Base-by-base conservation (phyloP, 176 grass and related monocot species). In the Eragrostis nindensis region DNA sequence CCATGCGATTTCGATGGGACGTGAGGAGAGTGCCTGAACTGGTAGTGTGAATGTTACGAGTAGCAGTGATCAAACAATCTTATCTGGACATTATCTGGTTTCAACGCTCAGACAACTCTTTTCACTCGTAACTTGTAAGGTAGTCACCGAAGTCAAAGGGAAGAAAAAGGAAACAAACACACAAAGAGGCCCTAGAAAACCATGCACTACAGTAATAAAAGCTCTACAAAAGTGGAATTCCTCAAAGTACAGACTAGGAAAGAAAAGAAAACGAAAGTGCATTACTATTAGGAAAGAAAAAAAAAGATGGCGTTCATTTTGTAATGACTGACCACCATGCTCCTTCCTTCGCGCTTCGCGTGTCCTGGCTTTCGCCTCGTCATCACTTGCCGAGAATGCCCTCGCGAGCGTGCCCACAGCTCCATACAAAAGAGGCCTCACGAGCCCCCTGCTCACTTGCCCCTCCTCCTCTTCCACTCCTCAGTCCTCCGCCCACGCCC, bases 221-320 rank as follows among this genome's bases (percentile, higher is more conserved):
- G 44, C 54, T n/a, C 82, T 38, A 80, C 5, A 7, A 80, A 84
- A 80, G 71, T 36, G 65, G 38, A 49, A 14, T 26, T 62, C 32
- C 66, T 84, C 80, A 84, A 88, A 88, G 86, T 80, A 76, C 76
- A 85, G 55, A 54, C 63, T 55, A 38, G 6, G 50, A 67, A 74
- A 71, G 19, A 66, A 89, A 79, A 27, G 41, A 65, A 4, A 47
- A 77, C 59, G 16, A 72, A 83, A 88, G 67, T 3, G 50, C 57
- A 13, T 26, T 61, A 18, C 13, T 36, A n/a, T 21, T 65, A 27
- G 38, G 18, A 10, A 8, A 7, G 2, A 70, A 70, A 84, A 77
- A 64, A 73, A 21, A 49, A 9, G 74, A 9, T 5, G 4, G 19
- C 10, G 62, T 8, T 22, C 60, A 16, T 83, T 77, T 68, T 71